Evolutionary conservation across 2,329 filamentous ascomycete genomes (phyloP).

Genomic region (Moelleriella libera): DNA sequence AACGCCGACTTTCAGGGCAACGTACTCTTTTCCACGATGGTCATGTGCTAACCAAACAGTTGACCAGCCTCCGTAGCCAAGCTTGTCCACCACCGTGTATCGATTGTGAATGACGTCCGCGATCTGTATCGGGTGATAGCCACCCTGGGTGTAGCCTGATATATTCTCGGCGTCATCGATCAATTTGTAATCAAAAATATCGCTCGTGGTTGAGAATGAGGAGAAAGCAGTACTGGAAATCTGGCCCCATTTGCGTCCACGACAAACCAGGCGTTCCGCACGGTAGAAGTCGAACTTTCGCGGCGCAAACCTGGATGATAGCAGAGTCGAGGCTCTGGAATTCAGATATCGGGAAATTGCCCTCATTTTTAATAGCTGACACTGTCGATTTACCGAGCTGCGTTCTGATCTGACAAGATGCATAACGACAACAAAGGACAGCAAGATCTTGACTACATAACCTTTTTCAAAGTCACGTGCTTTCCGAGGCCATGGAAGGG

Average conservation of each 20-base stretch:
- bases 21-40: not conserved
- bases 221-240: not conserved
- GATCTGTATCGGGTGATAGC: not conserved
- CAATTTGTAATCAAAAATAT: not conserved
- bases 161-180: not conserved
- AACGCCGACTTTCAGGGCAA: conserved; percentile 4
- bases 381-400: not conserved
- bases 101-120: not conserved
- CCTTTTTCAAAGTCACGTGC: no score
- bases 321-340: not conserved
- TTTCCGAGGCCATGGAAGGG: no score
- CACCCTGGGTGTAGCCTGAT: not conserved
- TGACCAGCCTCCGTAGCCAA: conserved; percentile 5
- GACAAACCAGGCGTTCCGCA: not conserved
- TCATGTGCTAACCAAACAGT: conserved; percentile 6
- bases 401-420: not conserved
- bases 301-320: not conserved
- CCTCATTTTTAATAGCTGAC: not conserved
- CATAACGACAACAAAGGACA: not conserved
- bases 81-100: conserved; percentile 6
- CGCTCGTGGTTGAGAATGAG: not conserved
- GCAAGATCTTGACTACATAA: not conserved
- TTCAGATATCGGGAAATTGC: not conserved
- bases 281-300: not conserved
- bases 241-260: not conserved